Conservation (phyloP, 2,329 filamentous ascomycete genomes). For the Alternaria ethzedia region DNA sequence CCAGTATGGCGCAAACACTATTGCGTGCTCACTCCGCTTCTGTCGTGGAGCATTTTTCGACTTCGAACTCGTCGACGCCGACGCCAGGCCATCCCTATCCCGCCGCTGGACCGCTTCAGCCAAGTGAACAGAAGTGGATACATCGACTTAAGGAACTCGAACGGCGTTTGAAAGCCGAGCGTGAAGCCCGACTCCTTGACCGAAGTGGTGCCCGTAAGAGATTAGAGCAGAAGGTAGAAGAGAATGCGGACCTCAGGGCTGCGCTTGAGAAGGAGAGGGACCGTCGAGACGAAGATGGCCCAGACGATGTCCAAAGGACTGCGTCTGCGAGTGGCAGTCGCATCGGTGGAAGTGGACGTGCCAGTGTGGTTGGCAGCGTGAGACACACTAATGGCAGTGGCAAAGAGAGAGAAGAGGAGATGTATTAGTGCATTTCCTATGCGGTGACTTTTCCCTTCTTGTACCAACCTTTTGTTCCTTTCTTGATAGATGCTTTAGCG, state of each 20-base stretch:
- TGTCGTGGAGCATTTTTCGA: slow-evolving; percentile 54
- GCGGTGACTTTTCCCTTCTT: neutral
- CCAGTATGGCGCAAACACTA: slow-evolving; percentile 58
- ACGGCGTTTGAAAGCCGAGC: slow-evolving; percentile 84
- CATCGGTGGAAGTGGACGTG: slow-evolving; percentile 22
- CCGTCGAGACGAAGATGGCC: slow-evolving; percentile 27
- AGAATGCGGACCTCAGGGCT: slow-evolving; percentile 73
- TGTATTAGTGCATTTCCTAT: slow-evolving; percentile 29
- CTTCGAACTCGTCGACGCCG: slow-evolving; percentile 25
- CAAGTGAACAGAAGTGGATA: slow-evolving; percentile 78
- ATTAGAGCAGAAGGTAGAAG: slow-evolving; percentile 74
- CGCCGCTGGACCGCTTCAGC: slow-evolving; percentile 47
- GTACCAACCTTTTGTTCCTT: neutral
- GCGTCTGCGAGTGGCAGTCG: slow-evolving; percentile 27
- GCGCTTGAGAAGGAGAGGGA: slow-evolving; percentile 66
- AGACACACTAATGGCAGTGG: slow-evolving; percentile 16
- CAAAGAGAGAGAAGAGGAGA: slow-evolving; percentile 20
- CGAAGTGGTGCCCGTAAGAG: slow-evolving; percentile 81
- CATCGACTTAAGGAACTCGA: slow-evolving; percentile 87
- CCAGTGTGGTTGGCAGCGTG: slow-evolving; percentile 26
- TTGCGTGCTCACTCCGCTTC: slow-evolving; percentile 62
- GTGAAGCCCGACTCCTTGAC: slow-evolving; percentile 85
- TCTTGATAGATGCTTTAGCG: slow-evolving; percentile 6
- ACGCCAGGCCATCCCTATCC: slow-evolving; percentile 42
- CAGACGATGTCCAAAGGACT: slow-evolving; percentile 20